Conservation (phyloP, 2,329 filamentous ascomycete species). For the Fusarium liriodendri region DNA sequence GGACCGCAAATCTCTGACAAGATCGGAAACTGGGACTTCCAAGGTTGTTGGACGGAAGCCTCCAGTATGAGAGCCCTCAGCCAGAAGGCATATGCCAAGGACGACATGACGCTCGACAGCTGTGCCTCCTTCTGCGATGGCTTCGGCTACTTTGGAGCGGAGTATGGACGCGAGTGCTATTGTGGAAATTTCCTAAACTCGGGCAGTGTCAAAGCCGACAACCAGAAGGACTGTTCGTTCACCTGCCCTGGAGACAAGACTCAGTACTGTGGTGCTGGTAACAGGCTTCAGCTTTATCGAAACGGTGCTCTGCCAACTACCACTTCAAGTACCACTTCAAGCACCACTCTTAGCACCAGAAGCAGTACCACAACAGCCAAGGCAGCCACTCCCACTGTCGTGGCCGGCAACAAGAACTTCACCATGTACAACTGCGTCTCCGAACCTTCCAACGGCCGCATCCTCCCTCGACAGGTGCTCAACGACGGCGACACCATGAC, state of each 20-base stretch:
- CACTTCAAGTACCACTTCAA: conserved; percentile 5
- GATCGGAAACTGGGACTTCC: conserved; percentile 46
- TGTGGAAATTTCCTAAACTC: conserved; percentile 49
- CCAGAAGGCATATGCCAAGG: conserved; percentile 43
- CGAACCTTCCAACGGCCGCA: conserved; percentile 48
- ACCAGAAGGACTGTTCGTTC: conserved; percentile 49
- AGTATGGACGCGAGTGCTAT: conserved; percentile 54
- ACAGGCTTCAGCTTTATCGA: conserved; percentile 50
- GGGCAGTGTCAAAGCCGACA: conserved; percentile 42
- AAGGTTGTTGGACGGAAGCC: conserved; percentile 53
- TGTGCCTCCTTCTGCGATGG: conserved; percentile 47
- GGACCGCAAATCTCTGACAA: conserved; percentile 39
- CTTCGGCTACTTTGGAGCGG: conserved; percentile 47
- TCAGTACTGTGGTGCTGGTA: conserved; percentile 51
- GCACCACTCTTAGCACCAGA: conserved; percentile 2
- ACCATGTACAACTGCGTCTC: conserved; percentile 51
- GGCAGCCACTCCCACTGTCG: conserved; percentile 39
- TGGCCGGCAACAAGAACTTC: conserved; percentile 50
- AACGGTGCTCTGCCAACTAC: conserved; percentile 7
- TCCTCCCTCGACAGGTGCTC: conserved; percentile 45
- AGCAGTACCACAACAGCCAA: conserved; percentile 22
- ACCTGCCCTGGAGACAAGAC: conserved; percentile 46
- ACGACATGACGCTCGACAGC: conserved; percentile 51
- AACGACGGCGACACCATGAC: conserved; percentile 49
- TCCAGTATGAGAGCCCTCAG: conserved; percentile 46